Evolutionary conservation across 805 yeast genomes (phyloP).

Genomic region (Yarrowia sp.): DNA sequence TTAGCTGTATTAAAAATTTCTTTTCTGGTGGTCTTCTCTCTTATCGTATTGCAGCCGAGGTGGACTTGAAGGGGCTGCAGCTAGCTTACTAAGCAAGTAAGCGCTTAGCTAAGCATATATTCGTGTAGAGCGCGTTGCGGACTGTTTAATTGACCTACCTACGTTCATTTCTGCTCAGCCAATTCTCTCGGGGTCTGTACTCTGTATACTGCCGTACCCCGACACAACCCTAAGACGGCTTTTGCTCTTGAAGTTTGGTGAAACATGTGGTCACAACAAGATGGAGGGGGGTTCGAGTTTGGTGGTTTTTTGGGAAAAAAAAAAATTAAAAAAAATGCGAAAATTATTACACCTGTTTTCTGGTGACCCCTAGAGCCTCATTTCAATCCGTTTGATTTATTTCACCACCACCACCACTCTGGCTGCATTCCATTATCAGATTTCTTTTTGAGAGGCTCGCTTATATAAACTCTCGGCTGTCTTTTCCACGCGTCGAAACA

Average conservation of each 20-base stretch:
- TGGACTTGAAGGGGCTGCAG: too few species aligned
- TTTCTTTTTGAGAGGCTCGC: neutral
- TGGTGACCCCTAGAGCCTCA: too few species aligned
- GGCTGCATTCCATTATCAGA: neutral
- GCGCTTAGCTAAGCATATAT: too few species aligned
- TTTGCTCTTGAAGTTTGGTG: slow-evolving; percentile 3
- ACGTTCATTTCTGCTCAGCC: too few species aligned
- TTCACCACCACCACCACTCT: too few species aligned
- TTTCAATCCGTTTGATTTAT: too few species aligned
- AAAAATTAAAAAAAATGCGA: neutral
- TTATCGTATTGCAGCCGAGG: slow-evolving; percentile 7
- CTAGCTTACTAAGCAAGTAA: too few species aligned
- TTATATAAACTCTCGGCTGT: slow-evolving; percentile 21
- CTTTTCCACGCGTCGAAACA: slow-evolving; percentile 12
- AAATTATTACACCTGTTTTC: too few species aligned
- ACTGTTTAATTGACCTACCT: too few species aligned
- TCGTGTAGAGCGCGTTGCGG: too few species aligned
- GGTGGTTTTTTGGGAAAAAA: neutral
- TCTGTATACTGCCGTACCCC: neutral
- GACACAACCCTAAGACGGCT: slow-evolving; percentile 22
- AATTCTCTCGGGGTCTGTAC: too few species aligned
- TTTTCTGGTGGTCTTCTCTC: neutral
- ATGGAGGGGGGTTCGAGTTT: neutral
- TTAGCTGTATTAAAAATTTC: neutral
- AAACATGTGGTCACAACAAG: neutral